Conservation (phyloP, 2,329 filamentous ascomycete species). For the Huntiella savannae region DNA sequence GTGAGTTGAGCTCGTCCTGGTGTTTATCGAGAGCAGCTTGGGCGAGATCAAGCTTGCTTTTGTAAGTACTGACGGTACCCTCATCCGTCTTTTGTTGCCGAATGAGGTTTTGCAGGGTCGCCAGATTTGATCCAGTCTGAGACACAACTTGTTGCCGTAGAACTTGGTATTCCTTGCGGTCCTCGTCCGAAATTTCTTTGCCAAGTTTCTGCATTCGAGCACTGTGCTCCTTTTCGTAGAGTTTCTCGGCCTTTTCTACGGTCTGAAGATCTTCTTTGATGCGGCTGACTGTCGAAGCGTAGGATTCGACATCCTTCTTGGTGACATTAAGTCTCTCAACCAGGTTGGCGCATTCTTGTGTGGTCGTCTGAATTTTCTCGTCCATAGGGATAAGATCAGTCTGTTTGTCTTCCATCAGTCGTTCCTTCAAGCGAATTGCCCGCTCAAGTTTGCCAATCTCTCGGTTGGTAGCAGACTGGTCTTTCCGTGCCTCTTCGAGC, state of each 20-base stretch:
- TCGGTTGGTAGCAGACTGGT: conserved; percentile 59
- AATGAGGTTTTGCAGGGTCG: conserved; percentile 67
- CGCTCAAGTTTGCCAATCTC: conserved; percentile 70
- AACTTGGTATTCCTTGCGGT: conserved; percentile 75
- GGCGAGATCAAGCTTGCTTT: conserved; percentile 66
- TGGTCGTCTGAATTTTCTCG: conserved; percentile 73
- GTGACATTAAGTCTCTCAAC: conserved; percentile 51
- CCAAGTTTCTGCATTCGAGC: conserved; percentile 74
- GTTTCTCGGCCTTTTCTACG: conserved; percentile 75
- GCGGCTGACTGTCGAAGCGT: conserved; percentile 49
- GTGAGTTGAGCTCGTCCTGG: conserved; percentile 47
- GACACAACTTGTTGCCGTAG: conserved; percentile 72
- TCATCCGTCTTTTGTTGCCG: conserved; percentile 83
- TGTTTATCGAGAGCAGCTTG: conserved; percentile 57
- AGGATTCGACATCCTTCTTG: conserved; percentile 55
- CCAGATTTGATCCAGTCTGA: conserved; percentile 61
- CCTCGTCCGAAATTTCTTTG: conserved; percentile 63
- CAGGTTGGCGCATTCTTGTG: conserved; percentile 48
- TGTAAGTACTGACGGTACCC: conserved; percentile 74
- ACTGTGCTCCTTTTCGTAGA: conserved; percentile 76
- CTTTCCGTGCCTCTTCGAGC: conserved; percentile 63
- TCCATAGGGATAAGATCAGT: conserved; percentile 76
- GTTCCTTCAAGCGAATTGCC: conserved; percentile 69
- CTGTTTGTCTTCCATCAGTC: conserved; percentile 68
- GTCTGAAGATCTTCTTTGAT: conserved; percentile 61